Evolutionary conservation across 306 rosid genomes (phyloP).

Genomic region (Sophora flavescens): DNA sequence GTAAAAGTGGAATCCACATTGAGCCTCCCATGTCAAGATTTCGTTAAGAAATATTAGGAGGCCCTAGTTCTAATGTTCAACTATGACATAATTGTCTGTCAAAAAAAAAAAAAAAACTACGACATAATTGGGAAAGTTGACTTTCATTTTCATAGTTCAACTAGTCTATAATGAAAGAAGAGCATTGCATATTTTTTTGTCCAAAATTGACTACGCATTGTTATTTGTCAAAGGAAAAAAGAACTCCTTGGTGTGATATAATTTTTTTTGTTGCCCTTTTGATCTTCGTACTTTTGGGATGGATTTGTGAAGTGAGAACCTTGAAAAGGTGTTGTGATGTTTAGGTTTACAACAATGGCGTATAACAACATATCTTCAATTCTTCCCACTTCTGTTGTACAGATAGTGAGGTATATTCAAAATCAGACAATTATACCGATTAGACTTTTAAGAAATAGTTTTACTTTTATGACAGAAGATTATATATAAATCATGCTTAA

Average conservation of each 20-base stretch:
- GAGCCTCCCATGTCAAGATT: neutral
- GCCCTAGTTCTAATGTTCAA: neutral
- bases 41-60: too few species aligned
- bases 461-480: neutral
- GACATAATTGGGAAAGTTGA: neutral
- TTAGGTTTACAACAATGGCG: too few species aligned
- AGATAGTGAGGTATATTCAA: too few species aligned
- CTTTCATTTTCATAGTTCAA: neutral
- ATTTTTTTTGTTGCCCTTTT: neutral
- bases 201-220: neutral
- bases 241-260: neutral
- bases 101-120: too few species aligned
- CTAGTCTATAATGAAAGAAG: neutral
- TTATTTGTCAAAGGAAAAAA: neutral
- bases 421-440: neutral
- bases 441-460: neutral
- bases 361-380: neutral
- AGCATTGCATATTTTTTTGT: neutral
- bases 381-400: neutral
- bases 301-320: neutral
- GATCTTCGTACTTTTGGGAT: neutral
- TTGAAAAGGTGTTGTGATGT: neutral
- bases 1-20: too few species aligned
- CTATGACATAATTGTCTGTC: neutral
- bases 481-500: conserved; percentile 6